These are phyloP conservation scores for Silene conica DNA, from an alignment of 148 eudicot genomes.

Conservation along the genomic window DNA sequence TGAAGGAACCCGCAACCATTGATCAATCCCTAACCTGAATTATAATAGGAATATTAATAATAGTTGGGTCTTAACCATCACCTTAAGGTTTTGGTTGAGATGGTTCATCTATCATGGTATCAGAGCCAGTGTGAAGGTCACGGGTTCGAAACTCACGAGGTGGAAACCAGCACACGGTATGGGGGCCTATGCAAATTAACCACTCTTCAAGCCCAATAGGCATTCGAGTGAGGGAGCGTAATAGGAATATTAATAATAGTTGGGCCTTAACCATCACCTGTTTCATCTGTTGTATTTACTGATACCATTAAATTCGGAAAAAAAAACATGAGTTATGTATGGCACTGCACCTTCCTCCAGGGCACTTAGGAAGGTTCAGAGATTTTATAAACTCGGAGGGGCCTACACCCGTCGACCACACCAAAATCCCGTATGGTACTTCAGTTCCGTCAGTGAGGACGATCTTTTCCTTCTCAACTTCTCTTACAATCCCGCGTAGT, in stretches of 20 bases:
- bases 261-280: no score
- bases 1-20: conserved; percentile 71
- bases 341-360: conserved; percentile 95
- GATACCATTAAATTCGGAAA: background rate
- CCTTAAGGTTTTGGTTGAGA: no score
- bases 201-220: no score
- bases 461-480: conserved; percentile 61
- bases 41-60: no score
- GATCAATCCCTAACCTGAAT: conserved; percentile 81
- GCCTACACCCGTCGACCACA: conserved; percentile 97
- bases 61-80: no score
- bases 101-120: no score
- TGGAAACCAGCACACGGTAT: no score
- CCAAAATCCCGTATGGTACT: conserved; percentile 83
- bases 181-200: no score
- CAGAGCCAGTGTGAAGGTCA: no score
- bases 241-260: no score
- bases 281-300: background rate
- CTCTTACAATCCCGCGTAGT: conserved; percentile 75
- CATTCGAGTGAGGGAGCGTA: no score
- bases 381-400: conserved; percentile 74
- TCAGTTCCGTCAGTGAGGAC: conserved; percentile 78
- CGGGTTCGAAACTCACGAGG: no score
- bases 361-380: conserved; percentile 62
- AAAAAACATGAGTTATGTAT: background rate